Percentiles rank a stretch among this genome's conserved stretches.
Evolutionary conservation across 1,284 basidiomycete species (phyloP).

Genomic region (Trametes pubescens): DNA sequence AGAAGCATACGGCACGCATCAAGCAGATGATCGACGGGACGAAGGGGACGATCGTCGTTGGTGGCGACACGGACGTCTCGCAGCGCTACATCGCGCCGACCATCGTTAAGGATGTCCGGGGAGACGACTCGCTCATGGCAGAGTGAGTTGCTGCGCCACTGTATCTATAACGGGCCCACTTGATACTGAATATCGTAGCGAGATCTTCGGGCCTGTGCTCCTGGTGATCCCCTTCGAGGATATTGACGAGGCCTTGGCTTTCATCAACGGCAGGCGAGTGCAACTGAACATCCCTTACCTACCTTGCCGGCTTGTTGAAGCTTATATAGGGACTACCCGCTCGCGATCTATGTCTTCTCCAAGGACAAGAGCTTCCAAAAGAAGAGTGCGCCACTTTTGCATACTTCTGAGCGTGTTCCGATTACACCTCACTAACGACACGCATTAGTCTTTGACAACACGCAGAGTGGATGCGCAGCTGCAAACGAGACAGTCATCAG

Average conservation of each 20-base stretch:
- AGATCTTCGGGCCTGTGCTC: conserved; percentile 55
- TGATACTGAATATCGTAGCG: conserved; percentile 32
- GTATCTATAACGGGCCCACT: not conserved
- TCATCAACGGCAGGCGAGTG: conserved; percentile 67
- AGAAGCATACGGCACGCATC: conserved; percentile 67
- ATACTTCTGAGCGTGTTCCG: too few relatives aligned
- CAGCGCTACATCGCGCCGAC: conserved; percentile 74
- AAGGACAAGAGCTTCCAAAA: conserved; percentile 64
- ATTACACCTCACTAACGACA: not conserved
- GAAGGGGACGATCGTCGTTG: conserved; percentile 75
- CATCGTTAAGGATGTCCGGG: conserved; percentile 66
- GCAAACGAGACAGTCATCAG: conserved; percentile 74
- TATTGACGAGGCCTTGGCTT: conserved; percentile 76
- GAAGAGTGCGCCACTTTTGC: conserved; percentile 56
- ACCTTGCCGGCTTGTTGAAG: not conserved
- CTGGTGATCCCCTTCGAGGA: conserved; percentile 81
- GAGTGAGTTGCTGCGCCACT: conserved; percentile 53
- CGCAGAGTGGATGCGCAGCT: conserved; percentile 70
- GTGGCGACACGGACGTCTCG: conserved; percentile 71
- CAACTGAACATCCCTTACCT: too few relatives aligned
- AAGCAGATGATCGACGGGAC: conserved; percentile 70
- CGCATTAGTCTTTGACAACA: conserved; percentile 65
- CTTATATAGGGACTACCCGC: conserved; percentile 69
- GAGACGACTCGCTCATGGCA: conserved; percentile 77
- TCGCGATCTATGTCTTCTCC: conserved; percentile 82